Evolutionary conservation across 2,329 filamentous ascomycete genomes (phyloP).

Genomic region (Arthrobotrys musiformis): DNA sequence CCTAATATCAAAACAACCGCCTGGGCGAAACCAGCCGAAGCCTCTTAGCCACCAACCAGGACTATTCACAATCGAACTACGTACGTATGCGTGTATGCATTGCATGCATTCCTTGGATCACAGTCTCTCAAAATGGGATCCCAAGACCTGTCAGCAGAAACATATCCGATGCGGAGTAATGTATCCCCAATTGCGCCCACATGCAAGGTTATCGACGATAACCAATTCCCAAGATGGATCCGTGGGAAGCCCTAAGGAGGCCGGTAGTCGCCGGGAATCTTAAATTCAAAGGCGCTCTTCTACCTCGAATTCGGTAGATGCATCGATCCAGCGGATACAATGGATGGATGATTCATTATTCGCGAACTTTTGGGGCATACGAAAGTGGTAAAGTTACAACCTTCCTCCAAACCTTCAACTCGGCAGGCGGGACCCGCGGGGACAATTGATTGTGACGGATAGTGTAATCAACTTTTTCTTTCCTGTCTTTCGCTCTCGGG

Average conservation of each 20-base stretch:
- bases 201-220: slow-evolving; percentile 39
- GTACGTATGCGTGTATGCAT: too few relatives aligned
- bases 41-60: slow-evolving; percentile 1
- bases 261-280: slow-evolving; percentile 29
- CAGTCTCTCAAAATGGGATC: background rate
- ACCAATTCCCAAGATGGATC: background rate
- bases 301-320: slow-evolving; percentile 27
- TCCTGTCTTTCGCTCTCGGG: slow-evolving; percentile 28
- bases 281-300: slow-evolving; percentile 21
- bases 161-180: slow-evolving; percentile 10
- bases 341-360: slow-evolving; percentile 44
- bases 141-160: slow-evolving; percentile 1
- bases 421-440: slow-evolving; percentile 27
- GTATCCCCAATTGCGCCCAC: background rate
- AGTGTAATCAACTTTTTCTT: slow-evolving; percentile 33
- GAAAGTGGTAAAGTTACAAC: slow-evolving; percentile 20
- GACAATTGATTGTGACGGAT: slow-evolving; percentile 25
- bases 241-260: slow-evolving; percentile 19
- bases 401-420: background rate
- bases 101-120: background rate
- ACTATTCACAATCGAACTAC: slow-evolving; percentile 10
- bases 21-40: slow-evolving; percentile 25
- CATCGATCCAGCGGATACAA: slow-evolving; percentile 2
- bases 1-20: slow-evolving; percentile 19
- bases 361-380: too few relatives aligned